Evolutionary conservation across 192 early-diverging fungal species (phyloP), one percentile per base, ranked within the genome.

Genomic region (Borealophlyctis nickersoniae): DNA sequence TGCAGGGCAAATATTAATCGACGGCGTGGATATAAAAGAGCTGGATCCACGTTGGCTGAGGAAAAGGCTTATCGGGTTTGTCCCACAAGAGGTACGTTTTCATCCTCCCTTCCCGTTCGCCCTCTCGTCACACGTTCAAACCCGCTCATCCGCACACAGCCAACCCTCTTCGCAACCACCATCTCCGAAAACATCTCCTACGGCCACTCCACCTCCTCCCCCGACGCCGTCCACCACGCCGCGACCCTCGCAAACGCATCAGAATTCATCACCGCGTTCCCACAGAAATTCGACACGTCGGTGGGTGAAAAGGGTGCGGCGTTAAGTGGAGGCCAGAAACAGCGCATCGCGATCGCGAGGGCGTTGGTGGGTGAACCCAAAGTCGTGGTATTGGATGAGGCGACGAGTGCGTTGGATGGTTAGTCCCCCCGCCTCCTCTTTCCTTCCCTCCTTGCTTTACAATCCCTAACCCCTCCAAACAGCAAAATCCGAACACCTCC

Each of bases 141-240:
- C 26, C n/a, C n/a, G n/a, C n/a, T n/a, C n/a, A n/a, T n/a, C n/a
- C n/a, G 45, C 45, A 48, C 9, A 26, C 39, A 95, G 76, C 93
- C 91, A 11, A 81, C 87, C 5, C 76, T 98, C 29, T 98, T 98
- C 81, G 96, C 96, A 57, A 80, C 88, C 19, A 87, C 88, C 0
- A 91, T 98, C 49, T 86, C 77, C 60, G 82, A 95, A 62, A 98
- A 98, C 64, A 97, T 98, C 57, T 66, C 77, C n/a, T 97, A 97
- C 67, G 96, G 93, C 24, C 80, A 85, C 13, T 79, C 90, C 24
- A 23, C 36, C 3, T 65, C 66, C 13, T 49, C 56, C 5, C 31
- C 67, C 9, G 66, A 77, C 14, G 86, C 96, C 16, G 84, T 93
- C 14, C 69, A 74, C 16, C 64, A 14, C 7, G 92, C 87, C 0